Evolutionary conservation across 2,329 filamentous ascomycete genomes (phyloP).

Genomic region (Clarireedia hainanense): DNA sequence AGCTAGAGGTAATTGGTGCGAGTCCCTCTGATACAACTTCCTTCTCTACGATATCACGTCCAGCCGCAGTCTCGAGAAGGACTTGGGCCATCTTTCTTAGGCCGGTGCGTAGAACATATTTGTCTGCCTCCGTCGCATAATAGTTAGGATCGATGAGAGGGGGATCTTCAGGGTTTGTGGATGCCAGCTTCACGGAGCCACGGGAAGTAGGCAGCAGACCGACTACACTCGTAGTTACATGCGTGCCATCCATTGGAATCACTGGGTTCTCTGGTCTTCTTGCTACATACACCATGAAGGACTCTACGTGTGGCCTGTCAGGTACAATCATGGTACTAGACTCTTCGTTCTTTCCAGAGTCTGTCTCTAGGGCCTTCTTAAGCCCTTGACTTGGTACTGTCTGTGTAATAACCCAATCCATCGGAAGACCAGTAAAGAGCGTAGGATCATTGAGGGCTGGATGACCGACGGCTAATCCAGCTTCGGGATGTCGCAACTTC

Average conservation of each 20-base stretch:
- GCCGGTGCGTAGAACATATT: conserved; percentile 8
- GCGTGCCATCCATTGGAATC: conserved; percentile 10
- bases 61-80: not conserved
- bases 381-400: not conserved
- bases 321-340: not conserved
- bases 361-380: not conserved
- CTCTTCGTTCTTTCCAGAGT: not conserved
- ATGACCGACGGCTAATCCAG: not conserved
- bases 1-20: conserved; percentile 34
- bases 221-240: conserved; percentile 3
- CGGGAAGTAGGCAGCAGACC: conserved; percentile 11
- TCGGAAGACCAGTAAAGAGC: not conserved
- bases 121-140: conserved; percentile 11
- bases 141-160: conserved; percentile 15
- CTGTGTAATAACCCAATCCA: not conserved
- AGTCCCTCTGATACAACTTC: conserved; percentile 8
- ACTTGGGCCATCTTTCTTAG: not conserved
- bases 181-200: conserved; percentile 10
- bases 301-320: not conserved
- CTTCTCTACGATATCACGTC: conserved; percentile 23
- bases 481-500: not conserved
- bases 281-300: not conserved
- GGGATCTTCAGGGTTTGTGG: not conserved
- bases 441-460: not conserved
- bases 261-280: not conserved